phyloP scores from a whole-genome alignment of 306 rosid species.

The Alnus glutinosa region DNA sequence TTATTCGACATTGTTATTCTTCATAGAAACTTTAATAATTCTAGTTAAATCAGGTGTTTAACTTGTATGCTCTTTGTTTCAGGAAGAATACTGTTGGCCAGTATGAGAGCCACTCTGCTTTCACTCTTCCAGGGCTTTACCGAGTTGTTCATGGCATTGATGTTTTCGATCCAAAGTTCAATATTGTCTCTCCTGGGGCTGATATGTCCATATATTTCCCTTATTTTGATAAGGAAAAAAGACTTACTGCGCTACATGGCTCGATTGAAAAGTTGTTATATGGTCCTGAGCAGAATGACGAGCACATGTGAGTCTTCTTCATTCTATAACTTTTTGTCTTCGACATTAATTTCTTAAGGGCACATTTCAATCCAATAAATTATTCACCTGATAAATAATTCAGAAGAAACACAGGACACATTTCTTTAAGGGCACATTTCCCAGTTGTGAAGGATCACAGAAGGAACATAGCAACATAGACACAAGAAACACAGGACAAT shows the following conservation, averaged over 20 bases:
- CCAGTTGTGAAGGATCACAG: background rate
- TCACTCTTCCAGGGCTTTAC: slow-evolving; percentile 88
- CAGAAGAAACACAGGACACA: background rate
- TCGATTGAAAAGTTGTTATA: slow-evolving; percentile 72
- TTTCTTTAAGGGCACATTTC: background rate
- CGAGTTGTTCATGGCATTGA: slow-evolving; percentile 95
- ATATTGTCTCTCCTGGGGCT: slow-evolving; percentile 97
- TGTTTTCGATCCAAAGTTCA: slow-evolving; percentile 98
- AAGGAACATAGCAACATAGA: slow-evolving; percentile 1
- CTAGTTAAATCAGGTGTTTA: slow-evolving; percentile 17
- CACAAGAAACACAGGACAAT: background rate
- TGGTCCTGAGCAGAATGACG: slow-evolving; percentile 65
- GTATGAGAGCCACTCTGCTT: slow-evolving; percentile 87
- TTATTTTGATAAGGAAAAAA: slow-evolving; percentile 65
- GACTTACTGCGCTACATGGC: slow-evolving; percentile 79
- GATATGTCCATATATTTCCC: slow-evolving; percentile 87
- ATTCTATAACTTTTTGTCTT: slow-evolving; percentile 8
- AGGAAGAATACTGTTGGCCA: slow-evolving; percentile 93
- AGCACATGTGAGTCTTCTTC: slow-evolving; percentile 60
- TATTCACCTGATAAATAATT: slow-evolving; percentile 10
- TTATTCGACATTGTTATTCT: background rate
- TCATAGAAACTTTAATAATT: background rate
- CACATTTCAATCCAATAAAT: background rate
- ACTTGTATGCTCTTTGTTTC: slow-evolving; percentile 29
- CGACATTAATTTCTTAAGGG: slow-evolving; percentile 4